Conservation (phyloP, 1,284 basidiomycete species). For the Caloboletus inedulis region DNA sequence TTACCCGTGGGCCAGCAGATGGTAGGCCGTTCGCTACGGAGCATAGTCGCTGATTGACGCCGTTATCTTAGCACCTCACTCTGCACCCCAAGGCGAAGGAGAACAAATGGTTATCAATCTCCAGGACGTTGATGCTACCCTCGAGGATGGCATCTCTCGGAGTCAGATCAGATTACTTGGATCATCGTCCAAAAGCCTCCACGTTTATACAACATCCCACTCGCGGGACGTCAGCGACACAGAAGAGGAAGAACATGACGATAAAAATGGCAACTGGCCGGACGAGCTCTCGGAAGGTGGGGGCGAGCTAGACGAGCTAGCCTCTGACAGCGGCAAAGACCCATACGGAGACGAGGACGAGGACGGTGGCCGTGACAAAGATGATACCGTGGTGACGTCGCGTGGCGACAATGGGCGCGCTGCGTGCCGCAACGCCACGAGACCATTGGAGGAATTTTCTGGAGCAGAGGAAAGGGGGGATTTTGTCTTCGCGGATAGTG, state of each 20-base stretch:
- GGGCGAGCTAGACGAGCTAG: conserved; percentile 26
- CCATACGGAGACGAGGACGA: neutral
- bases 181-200: conserved; percentile 65
- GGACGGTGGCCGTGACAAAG: conserved; percentile 14
- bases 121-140: conserved; percentile 81
- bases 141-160: conserved; percentile 80
- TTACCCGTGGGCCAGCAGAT: conserved; percentile 68
- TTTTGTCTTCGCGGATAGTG: conserved; percentile 76
- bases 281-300: conserved; percentile 26
- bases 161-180: conserved; percentile 88
- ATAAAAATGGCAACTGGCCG: conserved; percentile 2
- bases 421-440: conserved; percentile 44
- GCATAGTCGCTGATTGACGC: conserved; percentile 11
- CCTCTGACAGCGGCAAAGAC: conserved; percentile 27
- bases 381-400: conserved; percentile 27
- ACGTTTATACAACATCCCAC: conserved; percentile 19
- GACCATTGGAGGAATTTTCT: conserved; percentile 38
- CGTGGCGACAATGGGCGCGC: conserved; percentile 45
- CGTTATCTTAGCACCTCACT: conserved; percentile 29
- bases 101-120: conserved; percentile 97
- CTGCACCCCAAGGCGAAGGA: conserved; percentile 79
- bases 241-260: conserved; percentile 19
- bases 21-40: conserved; percentile 38
- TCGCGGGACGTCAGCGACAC: conserved; percentile 33
- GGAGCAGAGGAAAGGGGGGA: conserved; percentile 38